Percentiles rank a stretch among this genome's conserved stretches.
Conservation (phyloP, 352 stramenopile genomes). For the Globisporangium cederbergense region DNA sequence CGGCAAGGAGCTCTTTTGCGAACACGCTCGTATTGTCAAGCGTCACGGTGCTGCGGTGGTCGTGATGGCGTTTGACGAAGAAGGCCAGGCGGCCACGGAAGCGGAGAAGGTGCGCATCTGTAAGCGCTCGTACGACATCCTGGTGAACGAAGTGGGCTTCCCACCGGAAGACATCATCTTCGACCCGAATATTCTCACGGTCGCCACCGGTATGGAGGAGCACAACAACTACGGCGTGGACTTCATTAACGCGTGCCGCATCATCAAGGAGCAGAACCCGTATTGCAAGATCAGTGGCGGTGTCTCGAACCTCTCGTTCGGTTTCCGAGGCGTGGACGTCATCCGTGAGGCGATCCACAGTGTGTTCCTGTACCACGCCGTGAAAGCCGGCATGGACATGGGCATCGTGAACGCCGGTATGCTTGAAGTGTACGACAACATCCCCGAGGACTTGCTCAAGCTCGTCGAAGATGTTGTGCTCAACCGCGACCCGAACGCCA, state of each 20-base stretch:
- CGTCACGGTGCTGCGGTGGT: conserved; percentile 94
- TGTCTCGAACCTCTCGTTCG: conserved; percentile 96
- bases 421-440: conserved; percentile 86
- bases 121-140: conserved; percentile 97
- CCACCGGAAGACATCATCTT: conserved; percentile 98
- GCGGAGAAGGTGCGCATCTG: conserved; percentile 97
- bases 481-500: conserved; percentile 87
- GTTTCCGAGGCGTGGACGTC: conserved; percentile 97
- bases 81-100: conserved; percentile 94
- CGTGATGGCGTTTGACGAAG: conserved; percentile 98
- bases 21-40: conserved; percentile 94
- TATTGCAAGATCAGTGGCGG: conserved; percentile 96
- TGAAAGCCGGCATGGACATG: conserved; percentile 97
- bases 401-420: conserved; percentile 96
- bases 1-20: conserved; percentile 94
- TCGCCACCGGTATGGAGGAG: conserved; percentile 97
- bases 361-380: conserved; percentile 95
- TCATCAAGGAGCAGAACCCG: conserved; percentile 95
- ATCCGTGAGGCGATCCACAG: conserved; percentile 96
- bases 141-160: conserved; percentile 93
- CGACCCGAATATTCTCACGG: conserved; percentile 97
- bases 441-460: conserved; percentile 81
- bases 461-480: conserved; percentile 94
- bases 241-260: conserved; percentile 94
- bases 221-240: conserved; percentile 98